Evolutionary conservation across 1,284 basidiomycete genomes (phyloP).

Genomic region (Ceratobasidium sp.): DNA sequence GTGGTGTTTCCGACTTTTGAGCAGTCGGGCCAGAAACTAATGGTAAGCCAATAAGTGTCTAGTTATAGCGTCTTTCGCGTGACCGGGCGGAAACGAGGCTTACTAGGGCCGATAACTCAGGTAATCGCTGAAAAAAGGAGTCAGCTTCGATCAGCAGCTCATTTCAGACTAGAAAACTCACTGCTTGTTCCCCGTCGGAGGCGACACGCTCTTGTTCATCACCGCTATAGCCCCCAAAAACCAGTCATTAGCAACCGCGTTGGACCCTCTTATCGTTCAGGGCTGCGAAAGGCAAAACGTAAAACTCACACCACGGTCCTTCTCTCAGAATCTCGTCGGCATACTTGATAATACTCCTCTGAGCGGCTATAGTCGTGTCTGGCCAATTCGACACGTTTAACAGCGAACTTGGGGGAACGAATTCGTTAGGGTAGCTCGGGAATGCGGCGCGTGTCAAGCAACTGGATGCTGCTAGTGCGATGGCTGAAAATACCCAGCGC

Average conservation of each 20-base stretch:
- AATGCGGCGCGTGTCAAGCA: conserved; percentile 23
- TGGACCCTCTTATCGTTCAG: neutral
- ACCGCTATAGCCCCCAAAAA: conserved; percentile 24
- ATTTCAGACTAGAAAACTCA: conserved; percentile 8
- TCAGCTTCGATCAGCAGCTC: neutral
- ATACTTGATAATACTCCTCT: conserved; percentile 62
- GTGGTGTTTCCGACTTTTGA: conserved; percentile 49
- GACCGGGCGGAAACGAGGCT: neutral
- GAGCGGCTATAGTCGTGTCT: conserved; percentile 57
- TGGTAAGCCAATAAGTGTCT: neutral
- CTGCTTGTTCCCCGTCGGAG: conserved; percentile 52
- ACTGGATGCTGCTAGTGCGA: neutral
- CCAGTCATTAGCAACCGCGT: neutral
- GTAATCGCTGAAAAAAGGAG: conserved; percentile 45
- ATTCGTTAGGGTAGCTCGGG: conserved; percentile 67
- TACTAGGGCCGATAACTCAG: conserved; percentile 50
- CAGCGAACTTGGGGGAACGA: conserved; percentile 66
- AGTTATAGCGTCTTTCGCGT: neutral
- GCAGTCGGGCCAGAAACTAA: conserved; percentile 50
- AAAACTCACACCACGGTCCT: conserved; percentile 69
- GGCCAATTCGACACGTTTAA: conserved; percentile 59
- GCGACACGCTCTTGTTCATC: conserved; percentile 55
- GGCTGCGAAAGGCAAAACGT: neutral
- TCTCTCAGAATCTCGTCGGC: conserved; percentile 61
- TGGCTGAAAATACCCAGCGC: conserved; percentile 20